Percentiles rank a stretch among this genome's conserved stretches.
Conservation (phyloP, 768 basidiomycete species). For the Hygrophorus pudorinus region DNA sequence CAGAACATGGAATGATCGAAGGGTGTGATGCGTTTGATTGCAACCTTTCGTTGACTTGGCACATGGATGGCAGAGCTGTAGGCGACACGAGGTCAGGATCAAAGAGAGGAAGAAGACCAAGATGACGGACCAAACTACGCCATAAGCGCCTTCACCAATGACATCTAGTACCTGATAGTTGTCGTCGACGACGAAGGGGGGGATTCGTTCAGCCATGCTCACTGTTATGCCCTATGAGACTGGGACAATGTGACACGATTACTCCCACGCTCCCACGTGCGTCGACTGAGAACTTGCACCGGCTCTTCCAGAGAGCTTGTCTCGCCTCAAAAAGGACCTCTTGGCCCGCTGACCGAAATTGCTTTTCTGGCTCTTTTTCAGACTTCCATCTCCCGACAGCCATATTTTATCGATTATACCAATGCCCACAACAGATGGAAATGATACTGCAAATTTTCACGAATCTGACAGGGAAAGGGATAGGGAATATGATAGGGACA, state of each 20-base stretch:
- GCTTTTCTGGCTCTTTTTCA: too few relatives aligned
- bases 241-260: neutral
- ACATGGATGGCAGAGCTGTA: slow-evolving; percentile 64
- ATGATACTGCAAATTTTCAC: neutral
- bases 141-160: slow-evolving; percentile 93
- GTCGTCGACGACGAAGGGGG: slow-evolving; percentile 36
- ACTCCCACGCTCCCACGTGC: neutral
- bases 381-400: too few relatives aligned
- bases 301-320: too few relatives aligned
- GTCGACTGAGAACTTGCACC: too few relatives aligned
- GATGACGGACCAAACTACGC: slow-evolving; percentile 59
- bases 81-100: neutral
- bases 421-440: slow-evolving; percentile 3
- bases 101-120: slow-evolving; percentile 6
- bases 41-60: slow-evolving; percentile 75
- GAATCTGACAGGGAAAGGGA: slow-evolving; percentile 3
- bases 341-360: too few relatives aligned
- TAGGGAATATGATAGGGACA: slow-evolving; percentile 5
- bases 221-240: neutral
- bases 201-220: slow-evolving; percentile 17
- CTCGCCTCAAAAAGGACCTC: too few relatives aligned
- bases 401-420: slow-evolving; percentile 1
- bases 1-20: slow-evolving; percentile 95
- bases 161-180: slow-evolving; percentile 68
- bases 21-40: slow-evolving; percentile 92